Base-by-base conservation (phyloP, 495 filamentous ascomycete species). In the Pyrenula aspistea region DNA sequence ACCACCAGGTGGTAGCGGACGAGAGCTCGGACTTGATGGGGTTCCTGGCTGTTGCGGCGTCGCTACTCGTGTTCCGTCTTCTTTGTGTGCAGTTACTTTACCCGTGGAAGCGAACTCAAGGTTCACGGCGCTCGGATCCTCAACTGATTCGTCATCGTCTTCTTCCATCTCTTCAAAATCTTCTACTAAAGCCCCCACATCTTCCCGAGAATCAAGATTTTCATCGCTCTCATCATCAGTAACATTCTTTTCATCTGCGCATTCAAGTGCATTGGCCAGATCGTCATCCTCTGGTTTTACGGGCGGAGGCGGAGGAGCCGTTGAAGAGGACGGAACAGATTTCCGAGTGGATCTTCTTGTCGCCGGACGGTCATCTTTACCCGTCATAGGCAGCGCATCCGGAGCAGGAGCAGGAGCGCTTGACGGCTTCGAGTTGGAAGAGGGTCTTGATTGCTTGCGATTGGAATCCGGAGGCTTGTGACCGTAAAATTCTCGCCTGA, bases 11-110 rank as follows among this genome's bases (percentile, higher is more conserved):
- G 60, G 70, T 57, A 60, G 70, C 53, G 63, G 62, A 56, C 60
- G 69, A 42, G 62, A 65, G 49, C 61, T 65, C 2, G 75, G 67
- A 2, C 67, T 65, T 1, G 74, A 70, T 1, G 82, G 77, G 2
- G 74, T 73, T 20, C 50, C 50, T 52, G 50, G 50, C 59, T 88
- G 84, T 12, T 85, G 86, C 12, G 94, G 94, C 0, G 94, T 97
- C 2, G 89, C 83, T 31, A 97, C 85, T 54, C 87, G 72, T 12
- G 89, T 95, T 1, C 93, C 94, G 66, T 97, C 93, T 65, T 98
- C 93, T 66, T 94, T 95, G 24, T 89, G 86, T n/a, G 93, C 93
- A 1, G 90, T 96, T 12, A 97, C 88, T 66, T 91, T 96, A 24
- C 91, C 93, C 1, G 85, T 88, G 22, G 88, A 84, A 24, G 84